Conservation (phyloP, 345 rosid species). For the Syzygium oleosum region DNA sequence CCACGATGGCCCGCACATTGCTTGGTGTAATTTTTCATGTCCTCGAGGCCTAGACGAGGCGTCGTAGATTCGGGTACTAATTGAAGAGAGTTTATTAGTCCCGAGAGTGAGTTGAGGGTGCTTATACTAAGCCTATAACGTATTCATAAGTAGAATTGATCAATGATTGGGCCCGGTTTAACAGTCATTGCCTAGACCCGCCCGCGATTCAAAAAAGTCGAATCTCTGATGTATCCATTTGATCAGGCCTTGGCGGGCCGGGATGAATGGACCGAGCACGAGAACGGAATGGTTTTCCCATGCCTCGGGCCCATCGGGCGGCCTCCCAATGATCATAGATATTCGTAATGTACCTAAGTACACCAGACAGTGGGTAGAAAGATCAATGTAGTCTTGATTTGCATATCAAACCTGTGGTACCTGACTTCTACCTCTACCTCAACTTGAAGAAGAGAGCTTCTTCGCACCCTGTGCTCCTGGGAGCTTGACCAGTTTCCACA, state of each 20-base stretch:
- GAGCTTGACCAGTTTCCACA: not conserved
- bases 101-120: not conserved
- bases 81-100: not conserved
- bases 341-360: not conserved
- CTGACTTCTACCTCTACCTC: not conserved
- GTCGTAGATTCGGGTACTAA: not conserved
- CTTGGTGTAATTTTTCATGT: not conserved
- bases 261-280: not conserved
- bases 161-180: accelerated
- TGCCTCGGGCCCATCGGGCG: not conserved
- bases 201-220: not conserved
- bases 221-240: not conserved
- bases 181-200: not conserved
- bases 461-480: not conserved
- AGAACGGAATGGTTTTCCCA: not conserved
- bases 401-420: not conserved
- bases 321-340: not conserved
- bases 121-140: not conserved
- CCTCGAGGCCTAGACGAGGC: not conserved
- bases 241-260: not conserved
- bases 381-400: not conserved
- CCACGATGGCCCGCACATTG: not conserved
- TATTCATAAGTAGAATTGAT: not conserved
- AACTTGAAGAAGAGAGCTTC: not conserved
- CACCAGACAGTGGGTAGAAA: not conserved